A percentile compares a stretch with the other conserved stretches of the same genome.
Conservation (phyloP, 1,284 basidiomycete species). For the Leccinum ponderosum region DNA sequence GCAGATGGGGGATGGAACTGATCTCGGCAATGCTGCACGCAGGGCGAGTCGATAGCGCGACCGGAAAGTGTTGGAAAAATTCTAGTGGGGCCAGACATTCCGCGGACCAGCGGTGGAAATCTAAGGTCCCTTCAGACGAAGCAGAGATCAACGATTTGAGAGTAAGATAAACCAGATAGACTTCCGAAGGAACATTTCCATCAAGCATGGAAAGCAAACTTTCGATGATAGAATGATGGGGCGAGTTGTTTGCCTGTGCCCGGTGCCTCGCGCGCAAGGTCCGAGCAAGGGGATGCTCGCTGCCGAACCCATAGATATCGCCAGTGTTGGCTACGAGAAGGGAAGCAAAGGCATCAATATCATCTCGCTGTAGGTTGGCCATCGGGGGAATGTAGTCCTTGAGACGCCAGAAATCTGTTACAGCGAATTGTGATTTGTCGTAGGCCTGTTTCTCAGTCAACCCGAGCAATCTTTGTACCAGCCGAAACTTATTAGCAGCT, state of each 20-base stretch:
- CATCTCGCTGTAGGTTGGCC: conserved; percentile 56
- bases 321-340: conserved; percentile 65
- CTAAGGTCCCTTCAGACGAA: conserved; percentile 36
- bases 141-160: conserved; percentile 58
- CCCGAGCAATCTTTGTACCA: conserved; percentile 63
- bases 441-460: conserved; percentile 42
- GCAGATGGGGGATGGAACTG: conserved; percentile 39
- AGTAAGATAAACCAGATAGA: conserved; percentile 62
- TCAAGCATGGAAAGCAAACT: conserved; percentile 61
- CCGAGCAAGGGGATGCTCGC: conserved; percentile 43
- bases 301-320: conserved; percentile 57
- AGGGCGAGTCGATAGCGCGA: conserved; percentile 30
- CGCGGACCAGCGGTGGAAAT: conserved; percentile 37
- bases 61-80: conserved; percentile 51
- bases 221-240: conserved; percentile 53
- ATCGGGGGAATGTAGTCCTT: conserved; percentile 67
- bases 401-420: conserved; percentile 78
- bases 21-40: conserved; percentile 40
- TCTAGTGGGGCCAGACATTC: conserved; percentile 52
- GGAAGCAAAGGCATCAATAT: conserved; percentile 74
- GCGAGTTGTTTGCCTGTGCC: conserved; percentile 23
- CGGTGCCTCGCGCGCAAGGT: conserved; percentile 44
- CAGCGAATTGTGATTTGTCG: conserved; percentile 48
- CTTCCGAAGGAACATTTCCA: conserved; percentile 46
- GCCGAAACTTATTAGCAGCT: conserved; percentile 70